These are phyloP conservation scores for Monosporascus cannonballus DNA, from an alignment of 2,329 filamentous ascomycete genomes.

Conservation along the genomic window DNA sequence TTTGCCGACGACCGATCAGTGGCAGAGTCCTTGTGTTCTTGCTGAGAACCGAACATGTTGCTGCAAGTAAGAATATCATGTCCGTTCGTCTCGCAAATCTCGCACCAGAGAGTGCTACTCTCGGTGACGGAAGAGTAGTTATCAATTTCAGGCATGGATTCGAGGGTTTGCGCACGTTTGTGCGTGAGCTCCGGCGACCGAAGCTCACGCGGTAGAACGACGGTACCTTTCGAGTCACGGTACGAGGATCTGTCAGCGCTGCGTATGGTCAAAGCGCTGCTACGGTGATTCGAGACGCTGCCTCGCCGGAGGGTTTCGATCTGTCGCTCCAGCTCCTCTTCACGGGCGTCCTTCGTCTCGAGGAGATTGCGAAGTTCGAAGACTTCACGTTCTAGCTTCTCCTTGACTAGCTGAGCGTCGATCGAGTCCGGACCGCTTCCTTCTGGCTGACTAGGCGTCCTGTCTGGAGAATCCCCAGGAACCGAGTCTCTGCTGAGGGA, in stretches of 20 bases:
- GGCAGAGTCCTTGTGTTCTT: constrained; percentile 16
- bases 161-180: constrained; percentile 50
- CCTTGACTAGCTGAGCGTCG: constrained; percentile 52
- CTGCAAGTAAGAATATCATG: constrained; percentile 94
- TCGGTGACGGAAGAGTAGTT: constrained; percentile 65
- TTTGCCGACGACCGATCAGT: constrained; percentile 12
- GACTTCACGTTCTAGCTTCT: constrained; percentile 75
- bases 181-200: constrained; percentile 41
- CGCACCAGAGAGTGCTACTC: constrained; percentile 76
- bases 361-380: constrained; percentile 68
- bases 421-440: constrained; percentile 39
- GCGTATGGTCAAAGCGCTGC: constrained; percentile 43
- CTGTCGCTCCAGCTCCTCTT: constrained; percentile 83
- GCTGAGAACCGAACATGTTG: constrained; percentile 66
- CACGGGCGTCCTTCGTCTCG: constrained; percentile 65
- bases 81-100: constrained; percentile 87
- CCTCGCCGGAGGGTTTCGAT: constrained; percentile 58
- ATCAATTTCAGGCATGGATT: constrained; percentile 67
- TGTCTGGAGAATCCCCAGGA: constrained; percentile 33
- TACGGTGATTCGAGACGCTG: constrained; percentile 38
- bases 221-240: constrained; percentile 61
- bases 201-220: constrained; percentile 50
- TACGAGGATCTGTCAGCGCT: constrained; percentile 51
- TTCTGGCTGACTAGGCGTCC: constrained; percentile 24
- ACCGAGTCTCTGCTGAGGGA: constrained; percentile 76